Percentiles rank a stretch among this genome's conserved stretches.
phyloP scores from a whole-genome alignment of 768 basidiomycete genomes.

The Trametes coccinea region DNA sequence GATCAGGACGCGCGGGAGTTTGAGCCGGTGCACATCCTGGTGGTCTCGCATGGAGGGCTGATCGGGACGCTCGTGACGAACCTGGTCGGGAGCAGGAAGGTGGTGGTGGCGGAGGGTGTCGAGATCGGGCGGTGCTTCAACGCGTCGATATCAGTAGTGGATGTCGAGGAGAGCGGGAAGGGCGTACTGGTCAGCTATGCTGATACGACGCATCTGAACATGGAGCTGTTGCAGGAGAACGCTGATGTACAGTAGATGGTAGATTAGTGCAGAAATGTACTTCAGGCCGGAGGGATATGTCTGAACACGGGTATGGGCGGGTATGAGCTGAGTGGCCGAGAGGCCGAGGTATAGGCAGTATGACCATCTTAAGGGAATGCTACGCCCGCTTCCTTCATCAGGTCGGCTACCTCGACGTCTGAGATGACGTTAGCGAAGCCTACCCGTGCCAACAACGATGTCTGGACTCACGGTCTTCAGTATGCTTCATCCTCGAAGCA shows the following conservation, averaged over 20 bases:
- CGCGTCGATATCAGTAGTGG: slow-evolving; percentile 59
- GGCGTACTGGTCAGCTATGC: slow-evolving; percentile 54
- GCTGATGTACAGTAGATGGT: slow-evolving; percentile 42
- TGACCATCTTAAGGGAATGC: slow-evolving; percentile 24
- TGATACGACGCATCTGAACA: slow-evolving; percentile 53
- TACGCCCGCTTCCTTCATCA: slow-evolving; percentile 48
- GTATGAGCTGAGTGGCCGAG: neutral
- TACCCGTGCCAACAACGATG: no score
- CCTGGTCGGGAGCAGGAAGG: slow-evolving; percentile 44
- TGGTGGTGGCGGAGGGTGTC: slow-evolving; percentile 37
- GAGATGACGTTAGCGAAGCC: neutral
- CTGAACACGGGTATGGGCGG: neutral
- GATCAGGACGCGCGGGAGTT: slow-evolving; percentile 8
- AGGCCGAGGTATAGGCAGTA: neutral
- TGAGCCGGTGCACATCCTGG: slow-evolving; percentile 48
- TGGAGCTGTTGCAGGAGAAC: slow-evolving; percentile 44
- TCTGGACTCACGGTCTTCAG: slow-evolving; percentile 49
- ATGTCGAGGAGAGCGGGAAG: slow-evolving; percentile 42
- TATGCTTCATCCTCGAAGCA: slow-evolving; percentile 59
- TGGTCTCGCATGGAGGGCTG: slow-evolving; percentile 67
- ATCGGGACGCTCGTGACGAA: slow-evolving; percentile 54
- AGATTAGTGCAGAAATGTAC: neutral
- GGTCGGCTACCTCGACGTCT: slow-evolving; percentile 50
- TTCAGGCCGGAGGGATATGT: neutral
- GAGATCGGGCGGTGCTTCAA: slow-evolving; percentile 46